phyloP scores from a whole-genome alignment of 2,329 filamentous ascomycete genomes.

The Fusarium chlamydosporum region DNA sequence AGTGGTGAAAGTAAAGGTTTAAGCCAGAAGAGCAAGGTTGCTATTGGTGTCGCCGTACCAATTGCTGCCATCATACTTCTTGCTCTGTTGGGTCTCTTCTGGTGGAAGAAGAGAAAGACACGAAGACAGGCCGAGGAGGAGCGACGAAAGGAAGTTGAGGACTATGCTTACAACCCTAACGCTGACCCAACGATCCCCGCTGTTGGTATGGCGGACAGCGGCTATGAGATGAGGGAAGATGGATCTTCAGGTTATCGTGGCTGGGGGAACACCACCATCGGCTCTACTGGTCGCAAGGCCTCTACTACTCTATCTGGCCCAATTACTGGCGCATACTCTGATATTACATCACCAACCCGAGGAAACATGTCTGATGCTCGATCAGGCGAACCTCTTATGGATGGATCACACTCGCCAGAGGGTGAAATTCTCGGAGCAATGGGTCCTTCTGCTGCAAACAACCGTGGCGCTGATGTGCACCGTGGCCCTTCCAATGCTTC shows the following conservation, averaged over 20 bases:
- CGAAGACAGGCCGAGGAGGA: constrained; percentile 88
- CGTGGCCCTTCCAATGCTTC: constrained; percentile 96
- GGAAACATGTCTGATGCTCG: constrained; percentile 76
- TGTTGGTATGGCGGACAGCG: constrained; percentile 64
- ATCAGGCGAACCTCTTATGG: constrained; percentile 74
- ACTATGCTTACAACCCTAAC: constrained; percentile 98
- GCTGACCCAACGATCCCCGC: constrained; percentile 83
- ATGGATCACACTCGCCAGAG: constrained; percentile 71
- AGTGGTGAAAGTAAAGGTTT: constrained; percentile 63
- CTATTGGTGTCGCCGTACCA: constrained; percentile 93
- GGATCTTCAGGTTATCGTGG: constrained; percentile 86
- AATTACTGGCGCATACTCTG: constrained; percentile 77
- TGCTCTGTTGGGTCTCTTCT: constrained; percentile 80
- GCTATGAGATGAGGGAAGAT: constrained; percentile 84
- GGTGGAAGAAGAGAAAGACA: constrained; percentile 91
- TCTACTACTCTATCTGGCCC: constrained; percentile 92
- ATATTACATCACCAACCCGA: constrained; percentile 76
- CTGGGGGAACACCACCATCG: constrained; percentile 85
- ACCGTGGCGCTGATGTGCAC: constrained; percentile 78
- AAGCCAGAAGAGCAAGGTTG: constrained; percentile 78
- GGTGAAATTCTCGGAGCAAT: constrained; percentile 87
- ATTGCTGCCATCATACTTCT: constrained; percentile 89
- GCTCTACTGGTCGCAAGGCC: constrained; percentile 82
- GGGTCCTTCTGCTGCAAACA: constrained; percentile 77
- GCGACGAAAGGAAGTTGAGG: constrained; percentile 94